Percentiles rank a stretch among this genome's conserved stretches.
Conservation (phyloP, 768 basidiomycete species). For the Mycena maculata region DNA sequence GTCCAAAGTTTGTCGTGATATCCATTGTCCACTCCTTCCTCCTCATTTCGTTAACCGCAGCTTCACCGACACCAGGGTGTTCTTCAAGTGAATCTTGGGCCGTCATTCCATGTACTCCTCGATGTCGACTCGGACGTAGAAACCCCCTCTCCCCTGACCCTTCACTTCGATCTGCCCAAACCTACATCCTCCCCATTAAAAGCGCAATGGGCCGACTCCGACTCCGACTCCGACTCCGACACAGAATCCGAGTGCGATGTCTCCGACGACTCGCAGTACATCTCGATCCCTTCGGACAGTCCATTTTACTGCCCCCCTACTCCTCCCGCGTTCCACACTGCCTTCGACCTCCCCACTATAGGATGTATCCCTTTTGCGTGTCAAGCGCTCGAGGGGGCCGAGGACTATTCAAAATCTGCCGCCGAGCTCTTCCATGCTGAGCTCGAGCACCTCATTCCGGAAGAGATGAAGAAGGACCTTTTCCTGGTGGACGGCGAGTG, state of each 20-base stretch:
- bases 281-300: conserved; percentile 23
- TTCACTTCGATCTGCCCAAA: conserved; percentile 26
- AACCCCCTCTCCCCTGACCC: conserved; percentile 25
- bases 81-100: conserved; percentile 24
- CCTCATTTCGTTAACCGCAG: not conserved
- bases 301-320: conserved; percentile 23
- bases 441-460: conserved; percentile 20
- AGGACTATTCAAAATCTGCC: not conserved
- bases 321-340: conserved; percentile 14
- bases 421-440: conserved; percentile 23
- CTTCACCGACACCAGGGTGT: not conserved
- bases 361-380: not conserved
- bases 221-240: conserved; percentile 29
- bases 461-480: conserved; percentile 9
- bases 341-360: not conserved
- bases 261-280: conserved; percentile 27
- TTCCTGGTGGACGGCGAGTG: conserved; percentile 23
- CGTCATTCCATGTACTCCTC: conserved; percentile 12
- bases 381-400: not conserved
- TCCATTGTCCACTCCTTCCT: not conserved
- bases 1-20: conserved; percentile 5
- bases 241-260: not conserved
- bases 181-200: conserved; percentile 13
- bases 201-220: conserved; percentile 24
- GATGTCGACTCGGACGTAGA: conserved; percentile 28